Percentiles rank a stretch among this genome's conserved stretches.
Conservation (phyloP, 2,329 filamentous ascomycete species). For the Fusarium dlaminii region DNA sequence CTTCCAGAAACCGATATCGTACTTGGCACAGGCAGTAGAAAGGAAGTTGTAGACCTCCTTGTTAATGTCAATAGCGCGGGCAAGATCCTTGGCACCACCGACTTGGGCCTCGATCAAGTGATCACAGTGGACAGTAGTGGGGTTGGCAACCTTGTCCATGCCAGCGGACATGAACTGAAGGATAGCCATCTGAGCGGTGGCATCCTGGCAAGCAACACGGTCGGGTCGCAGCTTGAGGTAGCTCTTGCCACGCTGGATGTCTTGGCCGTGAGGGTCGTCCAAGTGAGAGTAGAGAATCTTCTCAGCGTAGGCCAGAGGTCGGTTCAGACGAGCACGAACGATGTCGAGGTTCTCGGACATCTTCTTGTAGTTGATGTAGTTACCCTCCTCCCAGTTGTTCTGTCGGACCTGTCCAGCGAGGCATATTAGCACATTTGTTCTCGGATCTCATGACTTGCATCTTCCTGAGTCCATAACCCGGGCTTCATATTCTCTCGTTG, state of each 20-base stretch:
- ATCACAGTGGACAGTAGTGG: slow-evolving; percentile 96
- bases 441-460: neutral
- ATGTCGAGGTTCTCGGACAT: slow-evolving; percentile 97
- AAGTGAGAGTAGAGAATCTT: slow-evolving; percentile 99
- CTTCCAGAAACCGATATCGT: slow-evolving; percentile 99
- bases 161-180: slow-evolving; percentile 99
- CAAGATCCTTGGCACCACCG: slow-evolving; percentile 93
- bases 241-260: slow-evolving; percentile 93
- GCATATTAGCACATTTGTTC: slow-evolving; percentile 28
- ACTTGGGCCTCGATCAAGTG: slow-evolving; percentile 98
- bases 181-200: slow-evolving; percentile 99
- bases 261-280: slow-evolving; percentile 94
- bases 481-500: neutral
- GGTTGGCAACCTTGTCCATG: slow-evolving; percentile 94
- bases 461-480: neutral
- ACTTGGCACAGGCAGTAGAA: slow-evolving; percentile 92
- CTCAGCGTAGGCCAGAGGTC: slow-evolving; percentile 93
- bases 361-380: slow-evolving; percentile 99
- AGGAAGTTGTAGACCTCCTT: slow-evolving; percentile 99
- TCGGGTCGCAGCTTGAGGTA: slow-evolving; percentile 98
- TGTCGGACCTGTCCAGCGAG: slow-evolving; percentile 73
- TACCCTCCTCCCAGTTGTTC: slow-evolving; percentile 94
- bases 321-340: slow-evolving; percentile 88
- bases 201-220: slow-evolving; percentile 98
- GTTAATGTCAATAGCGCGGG: slow-evolving; percentile 90